Evolutionary conservation across 163 green algal species (phyloP), one percentile per base, ranked within the genome.

Genomic region (Chloromonas sp.): DNA sequence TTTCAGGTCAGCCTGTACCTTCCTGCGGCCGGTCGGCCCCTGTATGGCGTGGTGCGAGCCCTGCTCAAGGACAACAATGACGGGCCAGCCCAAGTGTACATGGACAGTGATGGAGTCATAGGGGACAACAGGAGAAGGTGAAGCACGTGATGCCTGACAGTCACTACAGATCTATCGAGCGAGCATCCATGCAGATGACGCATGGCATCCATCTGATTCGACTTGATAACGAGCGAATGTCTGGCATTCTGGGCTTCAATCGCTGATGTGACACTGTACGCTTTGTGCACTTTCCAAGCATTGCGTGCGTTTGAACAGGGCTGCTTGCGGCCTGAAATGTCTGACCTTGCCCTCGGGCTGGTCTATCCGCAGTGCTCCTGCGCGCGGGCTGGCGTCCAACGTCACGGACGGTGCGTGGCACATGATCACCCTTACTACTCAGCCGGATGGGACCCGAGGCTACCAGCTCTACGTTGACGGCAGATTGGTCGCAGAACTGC

Each of bases 401-500:
- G 15, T 83, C n/a, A 76, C 86, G 3, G 91, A 94, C 83, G 92
- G 92, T 60, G 5, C 78, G 15, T 96, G 94, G 94, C 94, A 96
- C 86, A 94, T 95, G 91, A 57, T 94, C 76, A 94, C 90, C 1
- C 2, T 96, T 57, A 92, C 91, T 70, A 91, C 86, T 14, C 88
- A 89, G 79, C 88, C 88, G 0, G 36, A 14, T 60, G 85, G 81
- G 0, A 57, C 58, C 2, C 78, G 85, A 3, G 93, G 93, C 58
- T 95, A 89, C 83, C 62, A 81, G 59, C 77, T 96, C 78, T 96
- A 93, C 81, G 66, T 95, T 57, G 92, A 96, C 78, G 93, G 93
- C 36, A 3, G 80, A 14, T 83, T 94, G 71, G 86, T 71, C 1
- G 89, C 71, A 1, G 61, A 92, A 71, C 77, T 93, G 60, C 77